Conservation (phyloP, 2,329 filamentous ascomycete genomes). For the Talaromyces islandicus region DNA sequence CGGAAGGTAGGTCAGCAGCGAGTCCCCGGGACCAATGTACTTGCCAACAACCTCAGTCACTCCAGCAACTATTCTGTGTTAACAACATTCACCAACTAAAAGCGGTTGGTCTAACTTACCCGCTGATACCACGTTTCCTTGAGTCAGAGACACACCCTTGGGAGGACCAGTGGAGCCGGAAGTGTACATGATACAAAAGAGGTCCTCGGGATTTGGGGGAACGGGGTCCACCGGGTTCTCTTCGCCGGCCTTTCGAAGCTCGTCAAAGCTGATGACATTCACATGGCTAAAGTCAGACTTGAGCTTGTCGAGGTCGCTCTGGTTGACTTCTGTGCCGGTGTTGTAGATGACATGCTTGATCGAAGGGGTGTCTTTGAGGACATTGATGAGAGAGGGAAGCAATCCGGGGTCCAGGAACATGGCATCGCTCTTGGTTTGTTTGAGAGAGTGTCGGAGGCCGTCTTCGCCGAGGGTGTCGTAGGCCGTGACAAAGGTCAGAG, state of each 20-base stretch:
- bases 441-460: conserved; percentile 78
- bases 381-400: conserved; percentile 53
- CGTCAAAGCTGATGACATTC: conserved; percentile 51
- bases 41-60: conserved; percentile 71
- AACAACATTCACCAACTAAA: neutral
- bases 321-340: conserved; percentile 46
- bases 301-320: conserved; percentile 49
- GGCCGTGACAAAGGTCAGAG: conserved; percentile 84
- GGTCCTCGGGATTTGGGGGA: conserved; percentile 66
- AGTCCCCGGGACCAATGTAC: conserved; percentile 70
- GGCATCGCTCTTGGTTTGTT: conserved; percentile 70
- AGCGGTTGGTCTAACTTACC: conserved; percentile 44
- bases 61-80: conserved; percentile 59
- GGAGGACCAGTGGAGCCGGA: conserved; percentile 85
- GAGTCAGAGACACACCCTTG: conserved; percentile 80
- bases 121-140: conserved; percentile 72
- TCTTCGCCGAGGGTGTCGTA: conserved; percentile 87
- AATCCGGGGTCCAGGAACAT: conserved; percentile 86
- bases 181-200: conserved; percentile 77
- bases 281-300: conserved; percentile 49
- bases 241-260: conserved; percentile 50
- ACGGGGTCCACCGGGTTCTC: conserved; percentile 65
- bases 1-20: conserved; percentile 83
- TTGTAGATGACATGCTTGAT: conserved; percentile 56
- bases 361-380: conserved; percentile 50